Evolutionary conservation across 208 protist species (phyloP).

Genomic region (Leishmania arabica): DNA sequence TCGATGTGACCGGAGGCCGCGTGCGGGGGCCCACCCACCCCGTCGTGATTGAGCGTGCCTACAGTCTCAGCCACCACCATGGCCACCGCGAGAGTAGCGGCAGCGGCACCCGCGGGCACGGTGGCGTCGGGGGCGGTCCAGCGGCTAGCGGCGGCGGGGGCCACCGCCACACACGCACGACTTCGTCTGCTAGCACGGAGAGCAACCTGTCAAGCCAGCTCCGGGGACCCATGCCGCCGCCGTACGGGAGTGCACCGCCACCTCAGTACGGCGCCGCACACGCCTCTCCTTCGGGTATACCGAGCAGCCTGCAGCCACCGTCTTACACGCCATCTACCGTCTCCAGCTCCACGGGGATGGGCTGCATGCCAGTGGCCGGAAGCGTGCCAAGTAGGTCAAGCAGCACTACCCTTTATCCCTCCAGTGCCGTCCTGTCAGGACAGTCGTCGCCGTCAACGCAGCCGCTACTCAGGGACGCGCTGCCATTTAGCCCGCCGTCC

Average conservation of each 20-base stretch:
- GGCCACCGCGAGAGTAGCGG: constrained; percentile 18
- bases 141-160: background rate
- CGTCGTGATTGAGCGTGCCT: constrained; percentile 78
- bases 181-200: constrained; percentile 18
- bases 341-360: constrained; percentile 15
- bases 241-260: constrained; percentile 20
- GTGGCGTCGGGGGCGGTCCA: background rate
- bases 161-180: constrained; percentile 14
- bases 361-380: constrained; percentile 7
- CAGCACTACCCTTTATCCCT: constrained; percentile 8
- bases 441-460: constrained; percentile 14
- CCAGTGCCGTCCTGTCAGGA: constrained; percentile 10
- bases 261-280: constrained; percentile 19
- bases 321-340: constrained; percentile 21
- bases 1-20: constrained; percentile 53
- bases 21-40: constrained; percentile 75
- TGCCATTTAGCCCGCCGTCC: background rate
- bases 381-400: background rate
- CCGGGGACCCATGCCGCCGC: constrained; percentile 21
- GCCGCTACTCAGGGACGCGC: constrained; percentile 7
- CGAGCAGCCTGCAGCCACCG: constrained; percentile 6
- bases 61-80: constrained; percentile 46
- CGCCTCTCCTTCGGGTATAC: background rate
- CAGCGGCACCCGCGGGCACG: constrained; percentile 3
- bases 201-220: constrained; percentile 24